Evolutionary conservation across 1,284 basidiomycete genomes (phyloP).

Genomic region (Leccinum griseonigrum): DNA sequence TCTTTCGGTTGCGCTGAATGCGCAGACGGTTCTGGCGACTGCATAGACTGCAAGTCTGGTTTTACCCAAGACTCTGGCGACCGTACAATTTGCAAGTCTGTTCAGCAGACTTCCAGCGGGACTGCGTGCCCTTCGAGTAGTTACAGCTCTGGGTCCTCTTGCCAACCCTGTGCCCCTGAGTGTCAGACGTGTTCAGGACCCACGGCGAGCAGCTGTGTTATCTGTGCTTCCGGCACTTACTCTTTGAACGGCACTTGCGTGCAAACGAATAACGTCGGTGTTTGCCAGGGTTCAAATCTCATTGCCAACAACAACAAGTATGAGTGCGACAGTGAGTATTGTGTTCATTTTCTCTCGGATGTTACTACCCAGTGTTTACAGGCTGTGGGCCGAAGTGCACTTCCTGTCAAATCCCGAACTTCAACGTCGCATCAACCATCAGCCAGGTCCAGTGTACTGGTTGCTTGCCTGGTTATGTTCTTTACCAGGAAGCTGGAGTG

Average conservation of each 20-base stretch:
- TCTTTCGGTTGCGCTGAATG: slow-evolving; percentile 69
- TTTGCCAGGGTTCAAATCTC: slow-evolving; percentile 65
- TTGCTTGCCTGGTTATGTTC: slow-evolving; percentile 72
- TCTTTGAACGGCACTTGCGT: slow-evolving; percentile 67
- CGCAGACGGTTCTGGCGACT: slow-evolving; percentile 61
- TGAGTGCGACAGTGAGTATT: slow-evolving; percentile 72
- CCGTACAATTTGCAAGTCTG: slow-evolving; percentile 60
- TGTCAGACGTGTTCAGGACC: slow-evolving; percentile 71
- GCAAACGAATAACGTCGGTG: slow-evolving; percentile 58
- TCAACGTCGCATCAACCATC: slow-evolving; percentile 64
- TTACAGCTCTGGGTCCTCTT: slow-evolving; percentile 57
- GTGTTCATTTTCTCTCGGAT: slow-evolving; percentile 1
- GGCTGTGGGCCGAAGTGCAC: slow-evolving; percentile 79
- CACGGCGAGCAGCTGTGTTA: slow-evolving; percentile 66
- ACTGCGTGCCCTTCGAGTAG: slow-evolving; percentile 61
- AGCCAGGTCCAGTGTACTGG: slow-evolving; percentile 68
- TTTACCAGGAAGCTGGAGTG: slow-evolving; percentile 67
- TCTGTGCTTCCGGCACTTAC: slow-evolving; percentile 60
- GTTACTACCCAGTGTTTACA: slow-evolving; percentile 25
- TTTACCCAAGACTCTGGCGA: slow-evolving; percentile 68
- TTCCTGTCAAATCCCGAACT: slow-evolving; percentile 68
- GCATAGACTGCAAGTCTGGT: slow-evolving; percentile 64
- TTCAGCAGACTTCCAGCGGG: slow-evolving; percentile 49
- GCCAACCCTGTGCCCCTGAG: slow-evolving; percentile 57
- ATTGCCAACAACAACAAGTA: slow-evolving; percentile 80